Percentiles rank a stretch among this genome's conserved stretches.
These are phyloP conservation scores for Coelastrella sp. DNA, from an alignment of 139 green algal genomes.

Conservation along the genomic window DNA sequence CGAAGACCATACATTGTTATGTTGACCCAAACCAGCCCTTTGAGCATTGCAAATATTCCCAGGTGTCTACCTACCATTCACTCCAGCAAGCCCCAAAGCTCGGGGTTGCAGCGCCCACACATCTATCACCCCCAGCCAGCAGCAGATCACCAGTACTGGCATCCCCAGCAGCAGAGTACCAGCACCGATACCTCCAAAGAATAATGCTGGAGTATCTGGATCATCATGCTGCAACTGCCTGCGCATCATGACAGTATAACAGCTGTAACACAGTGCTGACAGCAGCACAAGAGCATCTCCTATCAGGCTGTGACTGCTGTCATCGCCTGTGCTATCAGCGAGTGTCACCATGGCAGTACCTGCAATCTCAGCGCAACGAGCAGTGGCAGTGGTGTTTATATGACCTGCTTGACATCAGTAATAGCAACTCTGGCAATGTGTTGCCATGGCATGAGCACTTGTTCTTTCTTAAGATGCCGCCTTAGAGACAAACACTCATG, in stretches of 20 bases:
- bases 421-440: no score
- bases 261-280: conserved; percentile 54
- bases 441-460: no score
- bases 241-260: conserved; percentile 86
- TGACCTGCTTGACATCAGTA: no score
- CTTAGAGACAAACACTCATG: no score
- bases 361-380: no score
- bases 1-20: no score
- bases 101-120: background rate
- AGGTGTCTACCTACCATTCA: conserved; percentile 11
- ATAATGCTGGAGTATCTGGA: conserved; percentile 65
- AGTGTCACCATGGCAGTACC: conserved; percentile 53
- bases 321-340: background rate
- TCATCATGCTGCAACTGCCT: conserved; percentile 67
- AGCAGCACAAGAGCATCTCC: background rate
- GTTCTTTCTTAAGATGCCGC: no score
- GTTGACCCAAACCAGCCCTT: no score
- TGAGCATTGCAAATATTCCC: background rate
- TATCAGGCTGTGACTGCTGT: background rate
- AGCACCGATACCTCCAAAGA: conserved; percentile 86
- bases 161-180: conserved; percentile 37
- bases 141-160: background rate
- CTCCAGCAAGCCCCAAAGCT: background rate
- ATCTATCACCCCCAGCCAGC: background rate
- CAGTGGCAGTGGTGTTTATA: background rate